A percentile compares a stretch with the other conserved stretches of the same genome.
phyloP scores from a whole-genome alignment of 345 rosid species.

The Eucalyptus decipiens region DNA sequence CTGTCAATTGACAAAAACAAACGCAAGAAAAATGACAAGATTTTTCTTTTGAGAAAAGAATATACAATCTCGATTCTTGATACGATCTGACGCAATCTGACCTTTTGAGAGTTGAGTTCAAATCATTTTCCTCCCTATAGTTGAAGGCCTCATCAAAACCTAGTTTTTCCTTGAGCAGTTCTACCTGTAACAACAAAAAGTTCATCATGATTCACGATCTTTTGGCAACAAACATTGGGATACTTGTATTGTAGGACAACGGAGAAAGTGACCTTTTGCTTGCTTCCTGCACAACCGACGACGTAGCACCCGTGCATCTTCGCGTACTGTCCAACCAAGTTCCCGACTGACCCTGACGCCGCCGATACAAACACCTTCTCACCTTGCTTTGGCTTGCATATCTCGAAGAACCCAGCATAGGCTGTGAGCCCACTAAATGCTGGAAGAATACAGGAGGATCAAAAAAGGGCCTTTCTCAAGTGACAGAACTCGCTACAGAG shows the following conservation, averaged over 20 bases:
- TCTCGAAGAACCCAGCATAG: conserved; percentile 24
- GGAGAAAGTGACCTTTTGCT: conserved; percentile 12
- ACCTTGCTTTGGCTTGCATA: conserved; percentile 31
- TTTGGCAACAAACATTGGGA: neutral
- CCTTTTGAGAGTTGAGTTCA: conserved; percentile 27
- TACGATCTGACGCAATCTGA: neutral
- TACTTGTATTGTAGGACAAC: neutral
- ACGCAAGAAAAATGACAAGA: neutral
- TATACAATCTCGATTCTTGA: neutral
- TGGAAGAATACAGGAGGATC: neutral
- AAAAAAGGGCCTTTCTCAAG: neutral
- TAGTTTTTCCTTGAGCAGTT: conserved; percentile 35
- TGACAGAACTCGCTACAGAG: neutral
- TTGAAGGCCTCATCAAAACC: conserved; percentile 52
- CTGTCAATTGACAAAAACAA: neutral
- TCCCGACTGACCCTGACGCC: conserved; percentile 41
- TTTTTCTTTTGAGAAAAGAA: neutral
- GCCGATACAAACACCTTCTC: conserved; percentile 43
- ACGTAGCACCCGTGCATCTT: conserved; percentile 37
- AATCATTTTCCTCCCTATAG: conserved; percentile 35
- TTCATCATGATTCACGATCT: neutral
- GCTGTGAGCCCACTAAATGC: conserved; percentile 44
- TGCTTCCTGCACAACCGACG: conserved; percentile 39
- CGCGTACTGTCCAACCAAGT: conserved; percentile 44
- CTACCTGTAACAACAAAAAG: conserved; percentile 3